Percentiles rank a stretch among this genome's conserved stretches.
Evolutionary conservation across 805 yeast genomes (phyloP).

Genomic region (Nakazawaea molendinolei): DNA sequence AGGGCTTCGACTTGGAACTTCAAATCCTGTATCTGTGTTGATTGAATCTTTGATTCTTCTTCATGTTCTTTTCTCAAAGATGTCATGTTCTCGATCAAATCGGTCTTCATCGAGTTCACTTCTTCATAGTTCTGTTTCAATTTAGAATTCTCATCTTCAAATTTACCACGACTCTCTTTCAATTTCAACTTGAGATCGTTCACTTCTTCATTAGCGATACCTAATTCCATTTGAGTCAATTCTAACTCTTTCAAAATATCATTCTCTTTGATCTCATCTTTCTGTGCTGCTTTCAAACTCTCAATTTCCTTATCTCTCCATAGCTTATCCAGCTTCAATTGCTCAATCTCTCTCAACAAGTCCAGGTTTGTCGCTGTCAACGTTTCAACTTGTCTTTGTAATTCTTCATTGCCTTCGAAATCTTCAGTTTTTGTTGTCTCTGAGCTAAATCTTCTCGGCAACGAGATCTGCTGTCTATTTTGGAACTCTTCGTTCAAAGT

Average conservation of each 20-base stretch:
- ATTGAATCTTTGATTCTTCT: slow-evolving; percentile 43
- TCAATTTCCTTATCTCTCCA: no score
- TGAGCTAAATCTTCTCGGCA: slow-evolving; percentile 14
- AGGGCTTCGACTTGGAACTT: slow-evolving; percentile 39
- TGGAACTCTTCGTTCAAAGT: slow-evolving; percentile 3
- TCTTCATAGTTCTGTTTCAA: slow-evolving; percentile 17
- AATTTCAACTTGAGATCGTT: slow-evolving; percentile 9
- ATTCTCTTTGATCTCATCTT: slow-evolving; percentile 12
- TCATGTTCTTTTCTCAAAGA: slow-evolving; percentile 54
- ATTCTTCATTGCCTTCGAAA: slow-evolving; percentile 11
- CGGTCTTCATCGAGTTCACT: slow-evolving; percentile 43
- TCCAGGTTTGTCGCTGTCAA: no score
- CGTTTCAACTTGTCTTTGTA: slow-evolving; percentile 12
- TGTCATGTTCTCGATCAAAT: slow-evolving; percentile 61
- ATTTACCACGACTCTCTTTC: slow-evolving; percentile 2
- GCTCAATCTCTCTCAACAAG: no score
- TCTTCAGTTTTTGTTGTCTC: slow-evolving; percentile 19
- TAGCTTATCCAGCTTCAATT: no score
- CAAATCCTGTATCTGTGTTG: slow-evolving; percentile 42
- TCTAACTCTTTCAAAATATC: slow-evolving; percentile 14
- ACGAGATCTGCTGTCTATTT: slow-evolving; percentile 1
- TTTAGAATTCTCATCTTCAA: slow-evolving; percentile 11
- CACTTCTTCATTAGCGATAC: no score
- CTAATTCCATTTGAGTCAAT: slow-evolving; percentile 9
- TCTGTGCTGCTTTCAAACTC: slow-evolving; percentile 12